These are phyloP conservation scores for Boletus sp. DNA, from an alignment of 1,284 basidiomycete species.

Conservation along the genomic window DNA sequence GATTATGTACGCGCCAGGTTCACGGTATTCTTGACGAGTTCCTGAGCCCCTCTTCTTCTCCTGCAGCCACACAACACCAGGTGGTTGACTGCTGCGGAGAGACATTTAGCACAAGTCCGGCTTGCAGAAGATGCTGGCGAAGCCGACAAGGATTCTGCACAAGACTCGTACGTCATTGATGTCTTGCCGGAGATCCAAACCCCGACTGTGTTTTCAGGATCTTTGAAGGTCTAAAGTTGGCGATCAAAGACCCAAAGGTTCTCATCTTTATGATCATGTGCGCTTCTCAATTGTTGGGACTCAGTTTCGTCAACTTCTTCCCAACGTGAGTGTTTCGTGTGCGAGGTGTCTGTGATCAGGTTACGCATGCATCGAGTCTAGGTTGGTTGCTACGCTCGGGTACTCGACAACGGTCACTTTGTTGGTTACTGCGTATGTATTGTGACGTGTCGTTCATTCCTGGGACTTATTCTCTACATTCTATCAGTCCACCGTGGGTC, in stretches of 20 bases:
- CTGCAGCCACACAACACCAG: neutral
- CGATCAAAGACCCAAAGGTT: constrained; percentile 38
- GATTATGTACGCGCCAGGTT: neutral
- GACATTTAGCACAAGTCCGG: neutral
- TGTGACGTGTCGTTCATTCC: neutral
- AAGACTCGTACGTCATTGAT: neutral
- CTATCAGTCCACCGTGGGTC: neutral
- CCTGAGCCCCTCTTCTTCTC: neutral
- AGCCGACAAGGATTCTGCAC: neutral
- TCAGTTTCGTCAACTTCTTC: constrained; percentile 74
- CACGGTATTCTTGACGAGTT: neutral
- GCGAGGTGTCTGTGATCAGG: neutral
- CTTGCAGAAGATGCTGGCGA: constrained; percentile 1
- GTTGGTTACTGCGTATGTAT: neutral
- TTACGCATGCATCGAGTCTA: constrained; percentile 21
- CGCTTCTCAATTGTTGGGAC: constrained; percentile 51
- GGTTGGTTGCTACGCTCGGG: constrained; percentile 62
- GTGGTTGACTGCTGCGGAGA: neutral
- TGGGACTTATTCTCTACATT: neutral
- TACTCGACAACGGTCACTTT: constrained; percentile 33
- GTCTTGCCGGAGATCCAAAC: neutral
- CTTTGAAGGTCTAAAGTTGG: neutral
- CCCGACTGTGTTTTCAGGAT: neutral
- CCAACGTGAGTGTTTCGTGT: constrained; percentile 49
- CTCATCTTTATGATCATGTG: constrained; percentile 55